Evolutionary conservation across 495 filamentous ascomycete genomes (phyloP).

Genomic region (Lasiosphaeris hirsuta): DNA sequence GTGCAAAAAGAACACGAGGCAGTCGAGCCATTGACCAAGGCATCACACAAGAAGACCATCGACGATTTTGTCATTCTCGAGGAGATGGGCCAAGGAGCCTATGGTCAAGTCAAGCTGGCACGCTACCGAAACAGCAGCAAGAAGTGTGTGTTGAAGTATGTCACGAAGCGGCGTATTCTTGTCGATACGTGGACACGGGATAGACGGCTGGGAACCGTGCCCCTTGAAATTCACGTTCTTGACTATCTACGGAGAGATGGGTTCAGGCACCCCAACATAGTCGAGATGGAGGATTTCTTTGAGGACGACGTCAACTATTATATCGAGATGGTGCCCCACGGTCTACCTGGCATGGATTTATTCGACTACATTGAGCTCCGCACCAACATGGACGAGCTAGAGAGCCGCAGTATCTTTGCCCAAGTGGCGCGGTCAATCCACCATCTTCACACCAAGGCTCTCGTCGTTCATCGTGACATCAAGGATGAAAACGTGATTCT

Average conservation of each 20-base stretch:
- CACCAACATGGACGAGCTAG: conserved; percentile 91
- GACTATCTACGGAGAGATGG: conserved; percentile 89
- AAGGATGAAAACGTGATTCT: conserved; percentile 98
- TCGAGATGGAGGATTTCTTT: conserved; percentile 98
- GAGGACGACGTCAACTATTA: conserved; percentile 98
- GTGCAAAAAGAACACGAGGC: conserved; percentile 34
- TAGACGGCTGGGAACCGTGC: conserved; percentile 90
- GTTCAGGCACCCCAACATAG: conserved; percentile 88
- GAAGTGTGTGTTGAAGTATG: conserved; percentile 95
- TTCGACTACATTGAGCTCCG: conserved; percentile 98
- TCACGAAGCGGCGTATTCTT: conserved; percentile 93
- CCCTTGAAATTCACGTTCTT: conserved; percentile 94
- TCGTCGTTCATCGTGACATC: conserved; percentile 96
- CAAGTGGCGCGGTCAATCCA: conserved; percentile 88
- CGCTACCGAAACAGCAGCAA: conserved; percentile 76
- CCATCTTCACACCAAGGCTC: conserved; percentile 84
- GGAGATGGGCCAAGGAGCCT: conserved; percentile 98
- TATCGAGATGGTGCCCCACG: conserved; percentile 97
- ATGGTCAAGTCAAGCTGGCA: conserved; percentile 96
- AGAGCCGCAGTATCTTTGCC: conserved; percentile 90
- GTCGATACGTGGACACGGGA: conserved; percentile 99
- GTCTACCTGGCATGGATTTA: conserved; percentile 95
- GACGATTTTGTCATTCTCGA: conserved; percentile 89
- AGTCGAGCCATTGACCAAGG: conserved; percentile 18
- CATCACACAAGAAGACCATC: conserved; percentile 71